Evolutionary conservation across 192 early-diverging fungal genomes (phyloP), one percentile per base, ranked within the genome.

Genomic region (Phlyctochytrium planicorne): DNA sequence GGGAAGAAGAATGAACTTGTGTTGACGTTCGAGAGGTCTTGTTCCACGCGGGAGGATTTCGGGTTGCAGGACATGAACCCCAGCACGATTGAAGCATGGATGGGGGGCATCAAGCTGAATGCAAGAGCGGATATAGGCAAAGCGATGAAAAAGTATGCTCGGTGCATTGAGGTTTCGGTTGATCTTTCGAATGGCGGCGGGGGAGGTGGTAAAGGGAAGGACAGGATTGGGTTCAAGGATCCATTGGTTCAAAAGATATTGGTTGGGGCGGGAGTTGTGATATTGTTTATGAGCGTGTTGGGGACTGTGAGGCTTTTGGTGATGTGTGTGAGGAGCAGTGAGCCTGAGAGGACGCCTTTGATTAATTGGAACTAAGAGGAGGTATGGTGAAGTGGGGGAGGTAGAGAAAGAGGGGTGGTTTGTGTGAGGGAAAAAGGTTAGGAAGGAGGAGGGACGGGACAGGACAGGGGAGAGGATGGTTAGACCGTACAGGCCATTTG

Each of bases 21-120:
- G 24, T 47, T 76, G 10, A n/a, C 52, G 29, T 74, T 71, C 60
- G 32, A 30, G 36, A n/a, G 14, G 23, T 59, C 57, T 1, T 77
- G 76, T 53, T 32, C 37, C 32, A 70, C 75, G 52, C 50, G 30
- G n/a, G 17, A 12, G 2, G 67, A 77, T 53, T 69, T 65, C 40
- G 67, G 63, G 16, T 69, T 77, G 66, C 32, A 24, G 1, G 63
- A 63, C 47, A 37, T 77, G 52, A 35, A 34, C 3, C 32, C 66
- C 2, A 35, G 34, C 6, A n/a, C 20, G 10, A 59, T 73, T 47
- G 23, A 31, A 27, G 56, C 65, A 30, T 77, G 70, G 70, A 33
- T 72, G 6, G 31, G 4, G 2, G n/a, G n/a, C 16, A 69, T 69
- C 10, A 47, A 47, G 40, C 6, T 47, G 40, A 47, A 6, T 6